Conservation (phyloP, 352 stramenopile species). For the Thraustochytrium striatum region DNA sequence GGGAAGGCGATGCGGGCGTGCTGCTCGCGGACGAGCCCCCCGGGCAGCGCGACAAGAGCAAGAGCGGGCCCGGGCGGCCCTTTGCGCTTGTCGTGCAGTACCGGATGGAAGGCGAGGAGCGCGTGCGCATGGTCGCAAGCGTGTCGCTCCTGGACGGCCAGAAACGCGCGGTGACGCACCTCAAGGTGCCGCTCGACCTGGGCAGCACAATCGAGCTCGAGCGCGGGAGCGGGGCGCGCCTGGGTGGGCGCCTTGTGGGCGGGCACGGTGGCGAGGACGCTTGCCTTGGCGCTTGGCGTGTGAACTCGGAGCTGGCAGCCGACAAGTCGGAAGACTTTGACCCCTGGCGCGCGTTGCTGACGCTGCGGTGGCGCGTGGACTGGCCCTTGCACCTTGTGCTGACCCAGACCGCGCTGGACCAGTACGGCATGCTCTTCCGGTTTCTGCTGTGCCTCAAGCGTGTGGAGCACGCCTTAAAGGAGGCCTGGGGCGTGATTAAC, state of each 20-base stretch:
- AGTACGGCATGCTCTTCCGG: conserved; percentile 38
- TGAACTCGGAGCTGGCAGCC: background rate
- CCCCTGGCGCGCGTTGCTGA: conserved; percentile 20
- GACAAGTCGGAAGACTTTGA: conserved; percentile 26
- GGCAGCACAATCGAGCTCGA: conserved; percentile 8
- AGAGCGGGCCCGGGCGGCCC: background rate
- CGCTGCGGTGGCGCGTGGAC: conserved; percentile 27
- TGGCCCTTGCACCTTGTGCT: conserved; percentile 41
- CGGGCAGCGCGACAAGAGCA: background rate
- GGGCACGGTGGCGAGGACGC: background rate
- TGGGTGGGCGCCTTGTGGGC: conserved; percentile 1
- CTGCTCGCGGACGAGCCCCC: background rate
- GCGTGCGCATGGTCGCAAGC: background rate
- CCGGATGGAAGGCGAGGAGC: conserved; percentile 23
- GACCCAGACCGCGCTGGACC: conserved; percentile 32
- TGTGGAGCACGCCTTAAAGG: conserved; percentile 31
- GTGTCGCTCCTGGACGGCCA: conserved; percentile 5
- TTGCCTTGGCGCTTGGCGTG: background rate
- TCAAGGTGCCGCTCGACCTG: background rate
- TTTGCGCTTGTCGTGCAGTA: background rate
- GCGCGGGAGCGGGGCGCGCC: background rate
- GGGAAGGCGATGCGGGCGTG: background rate
- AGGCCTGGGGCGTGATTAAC: conserved; percentile 28
- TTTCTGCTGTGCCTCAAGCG: conserved; percentile 30
- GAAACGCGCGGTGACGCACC: background rate